Evolutionary conservation across 495 filamentous ascomycete species (phyloP), one percentile per base, ranked within the genome.

Genomic region (Zalerion maritima): DNA sequence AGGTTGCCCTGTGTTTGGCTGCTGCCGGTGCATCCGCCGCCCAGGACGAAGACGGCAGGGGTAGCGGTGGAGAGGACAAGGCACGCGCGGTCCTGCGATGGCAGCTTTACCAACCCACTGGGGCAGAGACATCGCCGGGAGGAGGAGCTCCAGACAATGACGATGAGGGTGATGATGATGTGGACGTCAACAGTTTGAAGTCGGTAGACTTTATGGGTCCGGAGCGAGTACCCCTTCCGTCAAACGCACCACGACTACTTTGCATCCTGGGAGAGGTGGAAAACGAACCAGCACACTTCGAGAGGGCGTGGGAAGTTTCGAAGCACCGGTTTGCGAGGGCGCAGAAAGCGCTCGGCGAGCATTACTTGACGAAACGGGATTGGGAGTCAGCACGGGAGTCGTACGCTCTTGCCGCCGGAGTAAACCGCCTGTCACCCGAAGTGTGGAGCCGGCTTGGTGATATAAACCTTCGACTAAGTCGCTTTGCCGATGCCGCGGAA

Each of bases 201-300:
- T 65, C 64, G 26, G 51, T 55, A 2, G 60, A 61, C 18, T 68
- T 57, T 40, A 49, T 62, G 3, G 71, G 76, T 1, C 63, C 70
- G 2, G 73, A 78, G 49, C 63, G 72, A 4, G 54, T 62, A 0
- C 75, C 82, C 2, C 55, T 82, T 5, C 84, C 89, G 0, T 62
- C 72, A 2, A 76, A 94, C 50, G 85, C 91, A 2, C 82, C 89
- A 0, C 69, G 89, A 0, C 56, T 96, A 3, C 87, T 82, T 58
- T 94, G 87, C 47, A 94, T 99, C 33, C 57, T 99, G 2, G 89
- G 91, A 12, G 89, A 99, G 37, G 64, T 99, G 20, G 80, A 87
- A 31, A 62, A 74, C 11, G 65, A 85, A 19, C 65, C 75, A 1
- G 49, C 39, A 8, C 68, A 79, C 52, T 96, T 89, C 55, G 71